A percentile compares a stretch with the other conserved stretches of the same genome.
Conservation (phyloP, 2,329 filamentous ascomycete genomes). For the Coniochaeta pulveracea region DNA sequence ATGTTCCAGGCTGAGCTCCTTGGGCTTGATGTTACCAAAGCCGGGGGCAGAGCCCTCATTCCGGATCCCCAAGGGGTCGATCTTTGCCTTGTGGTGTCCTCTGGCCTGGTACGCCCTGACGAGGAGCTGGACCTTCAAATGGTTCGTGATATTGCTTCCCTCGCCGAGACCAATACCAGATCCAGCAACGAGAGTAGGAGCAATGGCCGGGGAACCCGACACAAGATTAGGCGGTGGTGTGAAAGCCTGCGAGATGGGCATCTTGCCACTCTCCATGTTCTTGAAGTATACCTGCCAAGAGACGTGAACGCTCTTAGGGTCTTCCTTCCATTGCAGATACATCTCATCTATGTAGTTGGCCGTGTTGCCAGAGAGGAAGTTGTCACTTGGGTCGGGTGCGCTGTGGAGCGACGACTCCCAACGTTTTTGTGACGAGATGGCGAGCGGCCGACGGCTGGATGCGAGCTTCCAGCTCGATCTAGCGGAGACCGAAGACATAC, state of each 20-base stretch:
- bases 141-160: slow-evolving; percentile 81
- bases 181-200: slow-evolving; percentile 61
- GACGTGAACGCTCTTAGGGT: slow-evolving; percentile 86
- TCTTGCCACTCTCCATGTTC: slow-evolving; percentile 97
- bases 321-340: slow-evolving; percentile 95
- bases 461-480: slow-evolving; percentile 30
- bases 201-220: slow-evolving; percentile 66
- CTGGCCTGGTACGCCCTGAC: slow-evolving; percentile 96
- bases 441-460: slow-evolving; percentile 36
- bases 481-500: slow-evolving; percentile 28
- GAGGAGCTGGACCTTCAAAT: slow-evolving; percentile 94
- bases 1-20: slow-evolving; percentile 85
- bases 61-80: slow-evolving; percentile 90
- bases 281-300: slow-evolving; percentile 99
- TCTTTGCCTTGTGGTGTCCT: slow-evolving; percentile 96
- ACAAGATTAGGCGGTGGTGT: slow-evolving; percentile 89
- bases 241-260: slow-evolving; percentile 96
- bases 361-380: slow-evolving; percentile 90
- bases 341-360: slow-evolving; percentile 99
- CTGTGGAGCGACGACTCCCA: slow-evolving; percentile 44
- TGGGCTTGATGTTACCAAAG: slow-evolving; percentile 78
- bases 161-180: slow-evolving; percentile 53
- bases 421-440: slow-evolving; percentile 36
- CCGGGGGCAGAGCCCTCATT: slow-evolving; percentile 72
- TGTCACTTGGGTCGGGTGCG: slow-evolving; percentile 75